Conservation (phyloP, 768 basidiomycete genomes). For the Mycena metata region DNA sequence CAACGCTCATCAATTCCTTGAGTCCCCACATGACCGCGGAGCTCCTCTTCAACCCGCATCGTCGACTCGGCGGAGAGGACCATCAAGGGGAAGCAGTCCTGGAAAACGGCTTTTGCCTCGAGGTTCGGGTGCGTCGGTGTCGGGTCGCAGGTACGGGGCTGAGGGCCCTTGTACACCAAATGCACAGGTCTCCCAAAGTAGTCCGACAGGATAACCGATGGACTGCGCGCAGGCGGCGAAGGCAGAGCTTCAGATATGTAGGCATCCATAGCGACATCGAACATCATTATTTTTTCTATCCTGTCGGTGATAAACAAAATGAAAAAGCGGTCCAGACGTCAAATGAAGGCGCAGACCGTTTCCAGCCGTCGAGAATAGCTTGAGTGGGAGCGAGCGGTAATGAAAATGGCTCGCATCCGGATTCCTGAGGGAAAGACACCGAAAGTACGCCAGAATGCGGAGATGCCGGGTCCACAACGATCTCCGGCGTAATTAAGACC, state of each 20-base stretch:
- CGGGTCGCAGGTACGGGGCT: conserved; percentile 62
- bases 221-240: conserved; percentile 51
- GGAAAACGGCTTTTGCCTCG: conserved; percentile 67
- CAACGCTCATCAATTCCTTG: conserved; percentile 67
- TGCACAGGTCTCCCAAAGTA: conserved; percentile 75
- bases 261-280: conserved; percentile 69
- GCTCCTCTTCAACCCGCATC: conserved; percentile 60
- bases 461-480: conserved; percentile 60
- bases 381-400: conserved; percentile 70
- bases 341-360: conserved; percentile 58
- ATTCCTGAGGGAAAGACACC: conserved; percentile 71
- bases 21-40: conserved; percentile 60
- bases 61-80: conserved; percentile 74
- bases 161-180: conserved; percentile 76
- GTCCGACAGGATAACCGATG: conserved; percentile 69
- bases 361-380: conserved; percentile 66
- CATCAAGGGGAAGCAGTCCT: conserved; percentile 81
- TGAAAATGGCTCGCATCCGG: conserved; percentile 68
- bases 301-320: conserved; percentile 49
- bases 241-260: conserved; percentile 68
- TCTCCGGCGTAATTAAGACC: conserved; percentile 72
- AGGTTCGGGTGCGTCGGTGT: conserved; percentile 71
- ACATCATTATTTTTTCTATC: conserved; percentile 66
- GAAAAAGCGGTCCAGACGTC: neutral
- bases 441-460: conserved; percentile 63